Percentiles rank a stretch among this genome's conserved stretches.
These are phyloP conservation scores for Melastoma candidum DNA, from an alignment of 441 rosid genomes.

Conservation along the genomic window DNA sequence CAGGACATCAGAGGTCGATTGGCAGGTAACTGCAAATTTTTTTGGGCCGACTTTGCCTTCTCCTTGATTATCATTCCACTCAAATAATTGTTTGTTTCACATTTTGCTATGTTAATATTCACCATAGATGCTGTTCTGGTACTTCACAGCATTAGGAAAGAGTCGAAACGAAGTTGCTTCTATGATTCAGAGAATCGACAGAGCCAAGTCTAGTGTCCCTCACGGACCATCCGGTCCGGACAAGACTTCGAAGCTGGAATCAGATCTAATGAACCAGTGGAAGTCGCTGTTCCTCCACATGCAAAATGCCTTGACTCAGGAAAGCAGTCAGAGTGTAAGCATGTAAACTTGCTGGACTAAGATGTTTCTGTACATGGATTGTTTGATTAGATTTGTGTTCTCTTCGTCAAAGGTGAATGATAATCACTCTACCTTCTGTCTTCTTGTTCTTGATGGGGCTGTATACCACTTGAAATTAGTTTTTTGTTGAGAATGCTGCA, in stretches of 20 bases:
- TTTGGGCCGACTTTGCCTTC: conserved; percentile 1
- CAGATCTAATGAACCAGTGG: conserved; percentile 65
- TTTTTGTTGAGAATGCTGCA: conserved; percentile 1
- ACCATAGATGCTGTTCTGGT: background rate
- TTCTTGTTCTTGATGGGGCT: no score
- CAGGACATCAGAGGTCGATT: conserved; percentile 84
- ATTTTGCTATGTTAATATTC: background rate
- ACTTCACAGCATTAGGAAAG: conserved; percentile 54
- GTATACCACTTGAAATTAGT: no score
- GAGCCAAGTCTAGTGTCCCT: conserved; percentile 27
- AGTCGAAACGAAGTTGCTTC: conserved; percentile 73
- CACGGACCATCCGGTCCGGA: conserved; percentile 26
- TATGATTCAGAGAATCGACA: conserved; percentile 43
- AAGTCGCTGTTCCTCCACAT: conserved; percentile 72
- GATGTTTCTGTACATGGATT: background rate
- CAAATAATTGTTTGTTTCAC: conserved; percentile 1
- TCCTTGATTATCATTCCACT: conserved; percentile 1
- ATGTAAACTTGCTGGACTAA: conserved; percentile 2
- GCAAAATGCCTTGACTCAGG: conserved; percentile 61
- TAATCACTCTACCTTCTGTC: no score
- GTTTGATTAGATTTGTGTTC: no score
- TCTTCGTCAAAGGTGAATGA: no score
- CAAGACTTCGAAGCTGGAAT: conserved; percentile 40
- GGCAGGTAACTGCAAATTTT: conserved; percentile 32
- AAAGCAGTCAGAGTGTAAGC: conserved; percentile 80